phyloP scores from a whole-genome alignment of 345 rosid genomes.

The Salix caprea region DNA sequence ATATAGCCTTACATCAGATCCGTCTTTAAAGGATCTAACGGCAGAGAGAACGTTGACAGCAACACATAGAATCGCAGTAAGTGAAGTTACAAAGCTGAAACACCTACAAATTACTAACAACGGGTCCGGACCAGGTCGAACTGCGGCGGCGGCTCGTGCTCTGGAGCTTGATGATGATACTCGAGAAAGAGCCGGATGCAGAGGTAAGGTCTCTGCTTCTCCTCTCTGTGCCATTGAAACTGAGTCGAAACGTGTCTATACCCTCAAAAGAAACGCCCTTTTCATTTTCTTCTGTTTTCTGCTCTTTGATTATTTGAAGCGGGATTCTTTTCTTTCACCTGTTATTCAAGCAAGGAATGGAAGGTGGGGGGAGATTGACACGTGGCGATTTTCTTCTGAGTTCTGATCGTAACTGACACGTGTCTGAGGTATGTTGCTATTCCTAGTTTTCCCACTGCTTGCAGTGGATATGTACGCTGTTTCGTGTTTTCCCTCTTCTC shows the following conservation, averaged over 20 bases:
- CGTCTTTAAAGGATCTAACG: conserved; percentile 59
- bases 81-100: conserved; percentile 61
- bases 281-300: not conserved
- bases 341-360: not conserved
- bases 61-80: conserved; percentile 70
- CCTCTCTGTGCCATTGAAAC: conserved; percentile 4
- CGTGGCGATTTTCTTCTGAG: not conserved
- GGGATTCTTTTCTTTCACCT: conserved; percentile 10
- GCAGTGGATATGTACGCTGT: not conserved
- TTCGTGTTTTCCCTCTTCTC: not conserved
- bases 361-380: not conserved
- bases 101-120: conserved; percentile 67
- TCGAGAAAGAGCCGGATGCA: not conserved
- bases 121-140: conserved; percentile 44
- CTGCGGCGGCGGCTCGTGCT: not conserved
- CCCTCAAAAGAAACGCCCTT: not conserved
- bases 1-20: conserved; percentile 57
- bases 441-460: not conserved
- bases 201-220: not conserved
- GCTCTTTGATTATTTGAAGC: not conserved
- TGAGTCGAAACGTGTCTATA: not conserved
- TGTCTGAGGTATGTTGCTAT: not conserved
- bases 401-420: not conserved
- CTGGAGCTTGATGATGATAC: conserved; percentile 6
- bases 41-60: conserved; percentile 87